phyloP scores from a whole-genome alignment of 371 early-diverging fungal species.

The Rhizopus sp. region DNA sequence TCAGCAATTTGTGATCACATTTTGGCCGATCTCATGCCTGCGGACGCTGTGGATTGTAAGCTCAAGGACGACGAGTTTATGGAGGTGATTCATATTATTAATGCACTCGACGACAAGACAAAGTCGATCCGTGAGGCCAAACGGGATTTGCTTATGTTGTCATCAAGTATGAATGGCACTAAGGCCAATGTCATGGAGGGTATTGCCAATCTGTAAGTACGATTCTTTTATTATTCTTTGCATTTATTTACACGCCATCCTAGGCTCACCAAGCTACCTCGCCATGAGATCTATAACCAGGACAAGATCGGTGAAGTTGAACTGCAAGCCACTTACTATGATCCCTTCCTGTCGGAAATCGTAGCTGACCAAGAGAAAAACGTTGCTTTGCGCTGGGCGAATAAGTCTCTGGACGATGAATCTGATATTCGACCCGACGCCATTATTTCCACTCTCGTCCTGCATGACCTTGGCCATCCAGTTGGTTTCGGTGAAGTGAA shows the following conservation, averaged over 20 bases:
- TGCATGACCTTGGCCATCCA: background rate
- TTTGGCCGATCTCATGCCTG: no score
- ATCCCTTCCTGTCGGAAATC: constrained; percentile 3
- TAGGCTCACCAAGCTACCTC: constrained; percentile 13
- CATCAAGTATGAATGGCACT: background rate
- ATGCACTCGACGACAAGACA: background rate
- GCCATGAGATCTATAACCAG: constrained; percentile 4
- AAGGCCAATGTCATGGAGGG: constrained; percentile 4
- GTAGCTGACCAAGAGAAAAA: constrained; percentile 12
- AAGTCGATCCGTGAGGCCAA: constrained; percentile 7
- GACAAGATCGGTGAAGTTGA: no score
- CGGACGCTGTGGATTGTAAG: no score
- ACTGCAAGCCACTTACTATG: constrained; percentile 12
- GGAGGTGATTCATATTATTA: background rate
- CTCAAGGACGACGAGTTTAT: no score
- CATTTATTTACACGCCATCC: no score
- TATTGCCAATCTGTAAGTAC: background rate
- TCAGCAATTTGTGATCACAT: no score
- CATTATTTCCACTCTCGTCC: constrained; percentile 13
- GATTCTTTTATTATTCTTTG: no score
- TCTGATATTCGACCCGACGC: constrained; percentile 15
- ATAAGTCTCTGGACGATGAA: background rate
- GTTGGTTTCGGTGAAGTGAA: no score
- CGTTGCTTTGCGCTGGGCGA: constrained; percentile 9
- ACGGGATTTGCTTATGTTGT: background rate